phyloP scores from a whole-genome alignment of 2,329 filamentous ascomycete genomes.

The Pseudogymnoascus sp. region DNA sequence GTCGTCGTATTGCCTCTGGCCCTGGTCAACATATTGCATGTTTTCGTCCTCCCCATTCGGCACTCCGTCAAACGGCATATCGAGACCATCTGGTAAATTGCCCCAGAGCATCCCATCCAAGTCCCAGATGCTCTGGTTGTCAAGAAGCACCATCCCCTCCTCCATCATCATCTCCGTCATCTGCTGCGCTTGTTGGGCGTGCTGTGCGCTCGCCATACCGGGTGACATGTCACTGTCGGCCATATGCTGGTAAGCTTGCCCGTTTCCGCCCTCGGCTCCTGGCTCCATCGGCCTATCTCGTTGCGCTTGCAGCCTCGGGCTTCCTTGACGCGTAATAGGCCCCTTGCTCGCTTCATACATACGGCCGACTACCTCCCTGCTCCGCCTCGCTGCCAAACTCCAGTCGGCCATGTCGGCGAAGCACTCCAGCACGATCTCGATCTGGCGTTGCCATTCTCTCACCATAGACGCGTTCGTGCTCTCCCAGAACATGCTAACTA shows the following conservation, averaged over 20 bases:
- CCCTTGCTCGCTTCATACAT: constrained; percentile 50
- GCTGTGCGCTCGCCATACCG: constrained; percentile 23
- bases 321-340: constrained; percentile 24
- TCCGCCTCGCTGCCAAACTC: constrained; percentile 55
- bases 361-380: constrained; percentile 54
- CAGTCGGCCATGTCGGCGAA: constrained; percentile 58
- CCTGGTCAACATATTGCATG: not conserved
- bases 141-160: constrained; percentile 46
- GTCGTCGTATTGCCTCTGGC: not conserved
- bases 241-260: constrained; percentile 11
- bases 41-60: constrained; percentile 10
- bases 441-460: constrained; percentile 44
- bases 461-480: constrained; percentile 29
- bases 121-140: constrained; percentile 49
- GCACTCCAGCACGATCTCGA: constrained; percentile 51
- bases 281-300: constrained; percentile 22
- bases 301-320: constrained; percentile 25
- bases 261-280: constrained; percentile 11
- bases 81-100: constrained; percentile 33
- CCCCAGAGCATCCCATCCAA: constrained; percentile 50
- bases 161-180: constrained; percentile 40
- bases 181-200: constrained; percentile 33
- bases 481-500: constrained; percentile 68
- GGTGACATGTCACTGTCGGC: constrained; percentile 15
- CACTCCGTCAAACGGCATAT: constrained; percentile 28